Evolutionary conservation across 208 protist species (phyloP), one percentile per base, ranked within the genome.

Genomic region (Crithidia fasciculata): DNA sequence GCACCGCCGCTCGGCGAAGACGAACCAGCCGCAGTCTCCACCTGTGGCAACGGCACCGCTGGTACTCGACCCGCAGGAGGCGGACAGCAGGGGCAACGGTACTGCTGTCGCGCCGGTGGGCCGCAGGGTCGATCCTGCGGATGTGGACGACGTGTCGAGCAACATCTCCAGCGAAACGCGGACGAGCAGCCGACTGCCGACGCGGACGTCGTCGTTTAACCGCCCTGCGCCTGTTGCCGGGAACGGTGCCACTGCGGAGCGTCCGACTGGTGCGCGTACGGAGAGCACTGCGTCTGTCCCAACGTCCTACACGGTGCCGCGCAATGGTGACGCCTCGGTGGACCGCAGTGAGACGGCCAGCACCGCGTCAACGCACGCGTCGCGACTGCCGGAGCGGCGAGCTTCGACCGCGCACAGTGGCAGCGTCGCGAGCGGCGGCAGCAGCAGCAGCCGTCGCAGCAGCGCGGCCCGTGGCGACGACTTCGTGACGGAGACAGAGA

Each of bases 301-400:
- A 28, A 19, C 47, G 47, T 16, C 47, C 6, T 12, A 4, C 7
- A 5, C 28, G 45, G 5, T 13, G 0, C 1, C 1, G 43, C 61
- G 61, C 4, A 45, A 55, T 37, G 19, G 28, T 36, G 56, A 15
- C 9, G 50, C 44, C 8, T 50, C 56, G 18, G 45, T 64, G 44
- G 68, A 57, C 28, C 57, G 53, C 55, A 44, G 45, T 18, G 15
- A 74, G 47, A 43, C 57, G 19, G 58, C 19, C 16, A 66, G 69
- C 58, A 59, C 6, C 47, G 19, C n/a, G 9, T 61, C 28, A 13
- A 44, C 52, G 47, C 70, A 70, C 69, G 56, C 75, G 40, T 62
- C 72, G 16, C 75, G 68, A 10, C 49, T 80, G 41, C 75, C 75
- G 45, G 75, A 75, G 53, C 67, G 68, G 28, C 60, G 62, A 2